These are phyloP conservation scores for Arthrobotrys megalospora DNA, from an alignment of 2,329 filamentous ascomycete genomes.

Conservation along the genomic window DNA sequence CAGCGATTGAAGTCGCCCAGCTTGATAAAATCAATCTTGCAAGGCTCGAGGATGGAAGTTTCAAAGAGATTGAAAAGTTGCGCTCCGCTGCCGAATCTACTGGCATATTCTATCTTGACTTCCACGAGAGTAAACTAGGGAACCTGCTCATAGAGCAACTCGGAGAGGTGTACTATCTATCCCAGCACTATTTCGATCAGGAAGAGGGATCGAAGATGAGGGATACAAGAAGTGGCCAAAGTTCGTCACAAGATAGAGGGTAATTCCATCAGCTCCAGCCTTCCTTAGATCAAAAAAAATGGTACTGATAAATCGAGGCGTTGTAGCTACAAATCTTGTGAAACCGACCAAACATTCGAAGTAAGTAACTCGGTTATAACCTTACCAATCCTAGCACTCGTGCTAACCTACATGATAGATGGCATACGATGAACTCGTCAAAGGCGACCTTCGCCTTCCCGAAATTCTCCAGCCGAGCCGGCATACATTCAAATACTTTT, in stretches of 20 bases:
- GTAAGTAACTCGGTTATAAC: conserved; percentile 6
- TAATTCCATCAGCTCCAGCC: neutral
- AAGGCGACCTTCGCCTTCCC: conserved; percentile 41
- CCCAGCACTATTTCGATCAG: conserved; percentile 49
- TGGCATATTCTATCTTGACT: conserved; percentile 52
- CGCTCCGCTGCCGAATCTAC: conserved; percentile 19
- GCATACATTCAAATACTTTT: conserved; percentile 47
- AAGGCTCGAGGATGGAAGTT: conserved; percentile 23
- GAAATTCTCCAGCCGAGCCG: conserved; percentile 21
- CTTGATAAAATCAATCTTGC: conserved; percentile 41
- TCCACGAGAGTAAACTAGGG: conserved; percentile 37
- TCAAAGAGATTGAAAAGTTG: conserved; percentile 32
- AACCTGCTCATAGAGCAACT: conserved; percentile 31
- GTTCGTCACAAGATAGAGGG: conserved; percentile 51
- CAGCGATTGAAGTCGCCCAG: conserved; percentile 17
- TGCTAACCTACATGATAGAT: conserved; percentile 17
- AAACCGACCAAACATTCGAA: conserved; percentile 52
- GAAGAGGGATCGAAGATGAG: conserved; percentile 19
- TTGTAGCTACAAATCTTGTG: conserved; percentile 44
- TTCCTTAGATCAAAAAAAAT: neutral
- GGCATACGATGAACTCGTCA: conserved; percentile 53
- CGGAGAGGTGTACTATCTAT: conserved; percentile 38
- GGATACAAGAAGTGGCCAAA: conserved; percentile 36
- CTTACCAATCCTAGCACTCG: neutral
- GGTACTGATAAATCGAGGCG: neutral